Evolutionary conservation across 2,329 filamentous ascomycete genomes (phyloP).

Genomic region (Canariomyces notabilis): DNA sequence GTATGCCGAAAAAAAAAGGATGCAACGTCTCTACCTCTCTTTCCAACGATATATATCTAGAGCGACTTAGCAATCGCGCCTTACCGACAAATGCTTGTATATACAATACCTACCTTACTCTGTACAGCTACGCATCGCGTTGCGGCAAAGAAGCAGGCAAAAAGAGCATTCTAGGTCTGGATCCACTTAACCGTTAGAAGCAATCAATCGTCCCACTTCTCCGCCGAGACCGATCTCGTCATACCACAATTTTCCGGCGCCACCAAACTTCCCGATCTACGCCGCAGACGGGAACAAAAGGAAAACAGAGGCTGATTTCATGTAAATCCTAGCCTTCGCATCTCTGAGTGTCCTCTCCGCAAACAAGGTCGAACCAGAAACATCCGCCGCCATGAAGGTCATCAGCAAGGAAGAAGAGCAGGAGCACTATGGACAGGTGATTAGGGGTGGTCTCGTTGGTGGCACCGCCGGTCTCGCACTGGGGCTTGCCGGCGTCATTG

Average conservation of each 20-base stretch:
- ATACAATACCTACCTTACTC: no score
- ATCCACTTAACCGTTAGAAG: no score
- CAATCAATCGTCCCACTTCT: no score
- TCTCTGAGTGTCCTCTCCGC: neutral
- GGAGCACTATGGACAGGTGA: slow-evolving; percentile 74
- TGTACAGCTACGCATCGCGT: no score
- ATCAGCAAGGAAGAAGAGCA: slow-evolving; percentile 89
- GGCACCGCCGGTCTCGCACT: slow-evolving; percentile 61
- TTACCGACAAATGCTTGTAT: no score
- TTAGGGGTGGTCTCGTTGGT: slow-evolving; percentile 74
- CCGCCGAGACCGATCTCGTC: neutral
- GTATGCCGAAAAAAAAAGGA: no score
- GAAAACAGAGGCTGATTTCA: slow-evolving; percentile 1
- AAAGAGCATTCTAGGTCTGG: no score
- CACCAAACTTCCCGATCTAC: neutral
- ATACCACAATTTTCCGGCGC: slow-evolving; percentile 13
- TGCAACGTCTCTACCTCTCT: no score
- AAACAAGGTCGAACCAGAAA: slow-evolving; percentile 10
- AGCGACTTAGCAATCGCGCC: no score
- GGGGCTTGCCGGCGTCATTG: slow-evolving; percentile 63
- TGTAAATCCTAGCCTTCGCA: neutral
- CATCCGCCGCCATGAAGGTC: slow-evolving; percentile 73
- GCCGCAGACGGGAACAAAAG: slow-evolving; percentile 7
- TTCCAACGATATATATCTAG: no score
- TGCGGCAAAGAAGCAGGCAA: no score